These are phyloP conservation scores for Eucalyptus brandiana DNA, from an alignment of 345 rosid genomes.

Conservation along the genomic window DNA sequence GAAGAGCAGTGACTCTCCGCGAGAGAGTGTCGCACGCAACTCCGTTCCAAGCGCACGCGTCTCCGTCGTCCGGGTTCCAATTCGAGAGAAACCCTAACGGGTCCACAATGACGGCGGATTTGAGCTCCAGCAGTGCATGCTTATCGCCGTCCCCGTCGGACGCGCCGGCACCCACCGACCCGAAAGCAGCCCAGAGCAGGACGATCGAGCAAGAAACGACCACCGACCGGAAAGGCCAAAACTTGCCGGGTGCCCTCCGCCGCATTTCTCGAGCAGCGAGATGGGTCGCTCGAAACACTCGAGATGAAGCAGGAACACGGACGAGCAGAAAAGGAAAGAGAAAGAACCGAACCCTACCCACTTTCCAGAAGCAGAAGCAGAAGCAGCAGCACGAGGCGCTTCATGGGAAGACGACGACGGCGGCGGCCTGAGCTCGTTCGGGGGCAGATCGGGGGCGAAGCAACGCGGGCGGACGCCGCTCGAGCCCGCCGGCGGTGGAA, in stretches of 20 bases:
- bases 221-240: neutral
- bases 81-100: slow-evolving; percentile 27
- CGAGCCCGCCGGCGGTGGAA: neutral
- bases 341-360: neutral
- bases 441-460: neutral
- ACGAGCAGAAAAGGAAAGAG: neutral
- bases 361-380: neutral
- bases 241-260: neutral
- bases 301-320: neutral
- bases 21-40: slow-evolving; percentile 24
- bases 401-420: neutral
- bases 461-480: neutral
- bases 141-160: slow-evolving; percentile 6
- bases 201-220: neutral
- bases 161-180: neutral
- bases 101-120: slow-evolving; percentile 26
- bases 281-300: neutral
- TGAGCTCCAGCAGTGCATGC: slow-evolving; percentile 18
- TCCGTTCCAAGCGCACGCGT: slow-evolving; percentile 31
- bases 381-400: neutral
- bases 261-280: neutral
- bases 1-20: slow-evolving; percentile 18
- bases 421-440: neutral
- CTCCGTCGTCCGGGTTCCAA: slow-evolving; percentile 30
- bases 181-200: neutral